Conservation (phyloP, 169 alveolate genomes). For the Fabrea salina region DNA sequence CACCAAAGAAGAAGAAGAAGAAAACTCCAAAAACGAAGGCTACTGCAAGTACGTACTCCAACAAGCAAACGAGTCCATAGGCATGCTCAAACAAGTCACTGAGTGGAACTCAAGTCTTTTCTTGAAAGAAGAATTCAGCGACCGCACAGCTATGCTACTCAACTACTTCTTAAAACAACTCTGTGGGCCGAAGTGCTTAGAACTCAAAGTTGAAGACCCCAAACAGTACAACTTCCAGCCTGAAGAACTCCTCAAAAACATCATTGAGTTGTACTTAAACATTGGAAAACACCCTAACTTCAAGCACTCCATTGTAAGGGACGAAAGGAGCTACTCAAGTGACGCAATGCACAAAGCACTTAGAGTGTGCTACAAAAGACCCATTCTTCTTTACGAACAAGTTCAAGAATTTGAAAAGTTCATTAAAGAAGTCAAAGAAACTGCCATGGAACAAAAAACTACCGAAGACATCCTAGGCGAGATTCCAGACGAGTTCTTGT, state of each 20-base stretch:
- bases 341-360: constrained; percentile 55
- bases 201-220: constrained; percentile 67
- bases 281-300: constrained; percentile 50
- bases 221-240: constrained; percentile 67
- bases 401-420: not conserved
- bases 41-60: constrained; percentile 4
- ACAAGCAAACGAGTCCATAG: constrained; percentile 14
- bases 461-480: constrained; percentile 54
- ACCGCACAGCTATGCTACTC: constrained; percentile 53
- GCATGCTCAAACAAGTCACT: not conserved
- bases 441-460: not conserved
- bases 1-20: constrained; percentile 1
- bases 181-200: constrained; percentile 55
- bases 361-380: constrained; percentile 41
- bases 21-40: not conserved
- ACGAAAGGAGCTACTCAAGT: constrained; percentile 60
- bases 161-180: constrained; percentile 60
- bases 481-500: constrained; percentile 75
- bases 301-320: constrained; percentile 52
- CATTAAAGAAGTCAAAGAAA: not conserved
- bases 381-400: constrained; percentile 11
- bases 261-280: constrained; percentile 53
- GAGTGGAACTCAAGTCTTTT: constrained; percentile 29
- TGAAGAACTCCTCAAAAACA: constrained; percentile 43
- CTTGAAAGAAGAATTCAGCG: constrained; percentile 43